A percentile compares a stretch with the other conserved stretches of the same genome.
Evolutionary conservation across 2,329 filamentous ascomycete genomes (phyloP).

Genomic region (Leptographium galeiforme): DNA sequence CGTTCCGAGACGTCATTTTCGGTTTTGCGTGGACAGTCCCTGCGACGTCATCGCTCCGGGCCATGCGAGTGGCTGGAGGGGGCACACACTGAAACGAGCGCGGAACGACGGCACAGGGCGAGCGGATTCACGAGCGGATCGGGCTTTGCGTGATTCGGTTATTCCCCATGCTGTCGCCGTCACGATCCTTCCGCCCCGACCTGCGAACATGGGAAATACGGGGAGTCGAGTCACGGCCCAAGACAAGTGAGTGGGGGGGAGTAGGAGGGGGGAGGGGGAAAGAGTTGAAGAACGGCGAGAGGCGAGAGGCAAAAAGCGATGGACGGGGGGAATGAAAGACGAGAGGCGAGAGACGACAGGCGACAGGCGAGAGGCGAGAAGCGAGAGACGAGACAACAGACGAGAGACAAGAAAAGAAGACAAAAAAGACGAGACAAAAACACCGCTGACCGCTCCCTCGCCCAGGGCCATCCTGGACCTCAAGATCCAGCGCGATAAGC

Average conservation of each 20-base stretch:
- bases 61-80: too few relatives aligned
- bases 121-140: too few relatives aligned
- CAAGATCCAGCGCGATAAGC: slow-evolving; percentile 92
- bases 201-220: slow-evolving; percentile 36
- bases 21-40: too few relatives aligned
- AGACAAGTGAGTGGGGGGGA: slow-evolving; percentile 56
- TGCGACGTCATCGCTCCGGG: too few relatives aligned
- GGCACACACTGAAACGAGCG: too few relatives aligned
- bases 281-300: background rate
- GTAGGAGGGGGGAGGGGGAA: background rate
- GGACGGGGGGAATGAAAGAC: too few relatives aligned
- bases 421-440: background rate
- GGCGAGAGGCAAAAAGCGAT: too few relatives aligned
- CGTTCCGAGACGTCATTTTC: too few relatives aligned
- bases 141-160: background rate
- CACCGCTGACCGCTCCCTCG: background rate
- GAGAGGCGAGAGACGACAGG: background rate
- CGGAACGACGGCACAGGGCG: too few relatives aligned
- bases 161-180: background rate
- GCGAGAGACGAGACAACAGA: background rate
- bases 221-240: slow-evolving; percentile 52
- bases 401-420: too few relatives aligned
- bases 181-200: background rate
- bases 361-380: background rate
- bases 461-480: slow-evolving; percentile 87